phyloP scores from a whole-genome alignment of 495 filamentous ascomycete genomes.

The Oleoguttula mirabilis region DNA sequence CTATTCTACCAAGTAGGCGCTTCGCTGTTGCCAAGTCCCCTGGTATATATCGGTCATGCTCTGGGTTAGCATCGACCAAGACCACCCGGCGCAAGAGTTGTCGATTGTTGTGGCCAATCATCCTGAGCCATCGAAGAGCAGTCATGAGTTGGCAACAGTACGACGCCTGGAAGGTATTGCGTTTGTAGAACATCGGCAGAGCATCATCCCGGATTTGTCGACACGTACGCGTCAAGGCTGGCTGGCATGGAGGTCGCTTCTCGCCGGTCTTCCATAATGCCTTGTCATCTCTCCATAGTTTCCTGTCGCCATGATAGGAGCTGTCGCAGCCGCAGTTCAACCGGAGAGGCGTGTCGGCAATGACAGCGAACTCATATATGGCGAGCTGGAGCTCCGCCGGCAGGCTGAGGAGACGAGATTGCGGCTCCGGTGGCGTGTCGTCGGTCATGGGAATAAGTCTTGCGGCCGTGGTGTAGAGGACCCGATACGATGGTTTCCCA shows the following conservation, averaged over 20 bases:
- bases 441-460: too few species aligned
- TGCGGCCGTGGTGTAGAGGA: too few species aligned
- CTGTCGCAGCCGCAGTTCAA: slow-evolving; percentile 2
- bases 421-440: neutral
- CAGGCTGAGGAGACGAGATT: neutral
- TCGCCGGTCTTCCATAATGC: neutral
- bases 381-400: neutral
- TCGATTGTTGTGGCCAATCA: neutral
- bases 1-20: too few species aligned
- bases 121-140: neutral
- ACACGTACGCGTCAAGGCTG: neutral
- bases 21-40: too few species aligned
- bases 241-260: neutral
- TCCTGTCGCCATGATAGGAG: neutral
- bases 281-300: neutral
- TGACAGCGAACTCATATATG: neutral
- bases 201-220: neutral
- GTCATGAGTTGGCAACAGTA: neutral
- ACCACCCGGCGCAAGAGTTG: slow-evolving; percentile 23
- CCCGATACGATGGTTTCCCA: too few species aligned
- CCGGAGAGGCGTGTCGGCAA: neutral
- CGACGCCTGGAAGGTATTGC: neutral
- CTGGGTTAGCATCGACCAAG: neutral
- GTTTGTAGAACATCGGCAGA: neutral
- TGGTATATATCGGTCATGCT: neutral